These are phyloP conservation scores for Aureobasidium sp. DNA, from an alignment of 2,329 filamentous ascomycete species.

Conservation along the genomic window DNA sequence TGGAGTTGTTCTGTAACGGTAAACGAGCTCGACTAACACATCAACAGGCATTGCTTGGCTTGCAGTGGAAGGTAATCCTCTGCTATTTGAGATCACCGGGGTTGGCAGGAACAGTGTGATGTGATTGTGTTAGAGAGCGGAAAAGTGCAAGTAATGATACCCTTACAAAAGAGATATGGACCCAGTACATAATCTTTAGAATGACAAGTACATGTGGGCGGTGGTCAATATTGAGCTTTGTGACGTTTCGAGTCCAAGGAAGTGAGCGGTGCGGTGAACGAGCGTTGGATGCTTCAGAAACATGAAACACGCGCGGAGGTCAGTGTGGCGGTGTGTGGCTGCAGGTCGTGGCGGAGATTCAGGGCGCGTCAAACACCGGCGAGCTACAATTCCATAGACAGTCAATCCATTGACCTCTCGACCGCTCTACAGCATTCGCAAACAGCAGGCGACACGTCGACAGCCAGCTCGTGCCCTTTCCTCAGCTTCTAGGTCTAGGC, in stretches of 20 bases:
- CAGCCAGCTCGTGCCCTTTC: neutral
- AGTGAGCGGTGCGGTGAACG: neutral
- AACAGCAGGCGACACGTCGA: neutral
- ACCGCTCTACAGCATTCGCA: neutral
- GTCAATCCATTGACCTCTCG: neutral
- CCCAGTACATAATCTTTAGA: neutral
- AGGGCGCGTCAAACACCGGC: neutral
- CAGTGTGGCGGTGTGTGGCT: constrained; percentile 5
- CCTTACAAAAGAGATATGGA: neutral
- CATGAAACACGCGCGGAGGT: constrained; percentile 4
- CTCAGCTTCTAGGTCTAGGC: neutral
- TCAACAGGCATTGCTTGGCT: constrained; percentile 69
- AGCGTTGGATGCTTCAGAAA: constrained; percentile 1
- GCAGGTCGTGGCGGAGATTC: neutral
- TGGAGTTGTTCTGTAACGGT: constrained; percentile 10
- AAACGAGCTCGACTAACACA: constrained; percentile 13
- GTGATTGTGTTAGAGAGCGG: neutral
- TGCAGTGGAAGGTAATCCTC: constrained; percentile 65
- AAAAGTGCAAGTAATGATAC: neutral
- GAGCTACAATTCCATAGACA: neutral
- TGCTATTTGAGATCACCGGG: constrained; percentile 46
- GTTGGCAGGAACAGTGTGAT: constrained; percentile 8
- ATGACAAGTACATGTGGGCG: neutral
- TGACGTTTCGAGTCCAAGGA: neutral
- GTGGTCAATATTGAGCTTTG: neutral